phyloP scores from a whole-genome alignment of 176 grass and related monocot species.

The Saccharum officinarum region DNA sequence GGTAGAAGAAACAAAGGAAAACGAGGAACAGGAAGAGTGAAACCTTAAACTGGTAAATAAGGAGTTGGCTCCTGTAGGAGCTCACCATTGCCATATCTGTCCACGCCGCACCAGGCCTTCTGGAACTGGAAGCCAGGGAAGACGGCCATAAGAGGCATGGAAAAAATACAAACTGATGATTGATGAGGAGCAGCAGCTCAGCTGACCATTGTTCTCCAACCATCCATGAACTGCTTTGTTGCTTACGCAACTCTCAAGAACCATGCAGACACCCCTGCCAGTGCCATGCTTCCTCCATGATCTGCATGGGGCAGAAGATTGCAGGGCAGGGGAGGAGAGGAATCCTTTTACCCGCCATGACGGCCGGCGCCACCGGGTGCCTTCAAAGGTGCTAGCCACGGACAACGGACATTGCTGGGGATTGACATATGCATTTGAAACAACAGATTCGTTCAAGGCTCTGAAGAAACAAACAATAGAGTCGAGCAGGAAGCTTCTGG shows the following conservation, averaged over 20 bases:
- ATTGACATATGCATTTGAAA: no score
- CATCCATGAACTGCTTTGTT: background rate
- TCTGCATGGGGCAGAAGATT: no score
- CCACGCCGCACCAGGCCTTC: conserved; percentile 31
- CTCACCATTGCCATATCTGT: conserved; percentile 39
- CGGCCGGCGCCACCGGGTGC: no score
- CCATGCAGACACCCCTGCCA: conserved; percentile 42
- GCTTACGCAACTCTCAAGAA: conserved; percentile 13
- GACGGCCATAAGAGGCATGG: conserved; percentile 15
- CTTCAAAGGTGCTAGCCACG: no score
- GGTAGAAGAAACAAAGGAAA: background rate
- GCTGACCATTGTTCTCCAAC: conserved; percentile 31
- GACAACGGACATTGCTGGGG: no score
- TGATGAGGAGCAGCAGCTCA: conserved; percentile 23
- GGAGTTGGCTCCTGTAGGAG: conserved; percentile 32
- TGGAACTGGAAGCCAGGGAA: conserved; percentile 29
- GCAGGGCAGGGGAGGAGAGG: no score
- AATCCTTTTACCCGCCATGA: background rate
- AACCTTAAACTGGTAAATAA: conserved; percentile 24
- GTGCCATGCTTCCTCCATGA: conserved; percentile 21
- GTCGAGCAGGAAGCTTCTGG: conserved; percentile 75
- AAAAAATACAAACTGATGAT: conserved; percentile 34
- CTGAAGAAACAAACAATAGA: background rate
- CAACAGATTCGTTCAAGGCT: no score
- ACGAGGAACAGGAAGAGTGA: background rate